Evolutionary conservation across 768 basidiomycete genomes (phyloP).

Genomic region (Lactarius hatsudake): DNA sequence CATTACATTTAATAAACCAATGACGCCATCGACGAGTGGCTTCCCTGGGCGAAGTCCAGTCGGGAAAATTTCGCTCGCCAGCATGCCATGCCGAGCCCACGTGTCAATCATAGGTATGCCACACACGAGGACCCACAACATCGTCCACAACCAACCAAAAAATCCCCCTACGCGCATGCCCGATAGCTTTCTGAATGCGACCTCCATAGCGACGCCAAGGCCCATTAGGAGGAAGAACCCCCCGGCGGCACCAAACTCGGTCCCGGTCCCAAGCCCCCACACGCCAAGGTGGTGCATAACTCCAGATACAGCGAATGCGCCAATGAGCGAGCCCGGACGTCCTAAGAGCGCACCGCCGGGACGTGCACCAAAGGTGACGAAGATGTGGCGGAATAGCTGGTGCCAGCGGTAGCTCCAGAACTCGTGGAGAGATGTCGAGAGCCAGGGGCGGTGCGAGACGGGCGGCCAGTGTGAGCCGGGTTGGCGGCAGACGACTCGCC

Average conservation of each 20-base stretch:
- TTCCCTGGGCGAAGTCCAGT: background rate
- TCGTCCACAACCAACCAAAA: slow-evolving; percentile 52
- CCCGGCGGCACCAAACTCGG: slow-evolving; percentile 44
- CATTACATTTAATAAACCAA: background rate
- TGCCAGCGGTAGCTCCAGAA: slow-evolving; percentile 36
- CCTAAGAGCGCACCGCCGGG: too few species aligned
- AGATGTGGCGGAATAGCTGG: slow-evolving; percentile 30
- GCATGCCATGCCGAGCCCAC: slow-evolving; percentile 10
- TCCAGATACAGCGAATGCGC: slow-evolving; percentile 56
- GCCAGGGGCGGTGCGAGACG: too few species aligned
- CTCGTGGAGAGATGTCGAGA: slow-evolving; percentile 37
- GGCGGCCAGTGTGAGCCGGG: too few species aligned
- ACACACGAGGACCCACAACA: slow-evolving; percentile 25
- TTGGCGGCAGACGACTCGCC: too few species aligned
- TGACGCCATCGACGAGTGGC: background rate
- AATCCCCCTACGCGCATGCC: slow-evolving; percentile 48
- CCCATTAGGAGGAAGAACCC: slow-evolving; percentile 48
- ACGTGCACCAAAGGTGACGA: too few species aligned
- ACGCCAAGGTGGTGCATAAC: slow-evolving; percentile 55
- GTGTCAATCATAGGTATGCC: slow-evolving; percentile 2
- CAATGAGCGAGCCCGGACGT: too few species aligned
- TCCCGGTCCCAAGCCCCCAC: slow-evolving; percentile 57
- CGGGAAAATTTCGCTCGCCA: slow-evolving; percentile 7
- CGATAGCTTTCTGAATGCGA: slow-evolving; percentile 42
- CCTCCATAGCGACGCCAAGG: slow-evolving; percentile 42